Base-by-base conservation (phyloP, 2,329 filamentous ascomycete genomes). In the Massarina eburnea region DNA sequence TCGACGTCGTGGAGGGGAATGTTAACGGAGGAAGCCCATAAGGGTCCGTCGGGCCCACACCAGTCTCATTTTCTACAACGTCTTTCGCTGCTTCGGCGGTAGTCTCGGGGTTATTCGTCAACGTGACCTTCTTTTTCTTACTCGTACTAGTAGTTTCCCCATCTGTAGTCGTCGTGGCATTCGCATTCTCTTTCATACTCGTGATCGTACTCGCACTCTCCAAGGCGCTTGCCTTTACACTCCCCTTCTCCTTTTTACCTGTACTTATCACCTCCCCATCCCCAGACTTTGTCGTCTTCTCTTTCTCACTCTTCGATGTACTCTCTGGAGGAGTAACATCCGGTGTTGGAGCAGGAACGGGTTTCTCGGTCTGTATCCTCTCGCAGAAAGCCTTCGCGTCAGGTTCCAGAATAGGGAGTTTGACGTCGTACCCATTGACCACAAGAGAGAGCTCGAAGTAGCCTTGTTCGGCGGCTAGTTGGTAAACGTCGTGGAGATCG, bases 361-460 rank as follows among this genome's bases (percentile, higher is more conserved):
- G 35, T 22, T 22, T 26, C 12, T 38, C 39, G 15, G 19, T 38
- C 12, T 14, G 15, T n/a, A 48, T 32, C 10, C 37, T 36, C 15
- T 34, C 35, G 30, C 46, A 48, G 26, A 48, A 48, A 3, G 22
- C 15, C n/a, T 22, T 44, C 9, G 41, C 46, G 20, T 48, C 36
- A 9, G 39, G 26, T 10, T 18, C 26, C 9, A 48, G 17, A 18
- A 48, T 33, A 3, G 46, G 46, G 7, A 48, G 14, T 7, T 38
- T 44, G 21, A 40, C 46, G 8, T 48, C 46, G 26, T 44, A 44
- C 7, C 46, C 41, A 21, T 48, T 48, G 18, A 44, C 21, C 17
- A 26, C 33, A 20, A 48, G 24, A 14, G 30, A 24, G 32, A 48
- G 21, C 6, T 34, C 39, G 8, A 17, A 41, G 24, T 43, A 48